Evolutionary conservation across 2,329 filamentous ascomycete species (phyloP).

Genomic region (Cladophialophora chaetospira): DNA sequence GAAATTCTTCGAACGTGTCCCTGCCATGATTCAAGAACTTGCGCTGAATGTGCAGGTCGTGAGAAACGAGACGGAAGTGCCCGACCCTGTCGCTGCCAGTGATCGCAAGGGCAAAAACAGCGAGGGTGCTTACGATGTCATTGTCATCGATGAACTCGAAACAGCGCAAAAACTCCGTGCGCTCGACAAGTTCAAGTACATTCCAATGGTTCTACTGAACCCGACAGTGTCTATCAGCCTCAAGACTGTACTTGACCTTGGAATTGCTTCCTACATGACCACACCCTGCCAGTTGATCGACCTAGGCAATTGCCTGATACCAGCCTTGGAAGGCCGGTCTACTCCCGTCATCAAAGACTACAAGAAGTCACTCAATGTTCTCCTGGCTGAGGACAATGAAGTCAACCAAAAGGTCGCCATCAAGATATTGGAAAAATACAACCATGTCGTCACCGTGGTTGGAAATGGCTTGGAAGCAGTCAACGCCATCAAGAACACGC

Average conservation of each 20-base stretch:
- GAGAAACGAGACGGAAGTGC: slow-evolving; percentile 70
- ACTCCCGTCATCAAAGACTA: slow-evolving; percentile 91
- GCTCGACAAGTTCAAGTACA: slow-evolving; percentile 95
- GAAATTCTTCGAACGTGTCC: slow-evolving; percentile 72
- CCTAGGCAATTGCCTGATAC: slow-evolving; percentile 92
- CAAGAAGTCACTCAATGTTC: slow-evolving; percentile 91
- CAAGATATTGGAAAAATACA: slow-evolving; percentile 96
- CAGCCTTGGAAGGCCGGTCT: slow-evolving; percentile 88
- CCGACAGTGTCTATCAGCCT: slow-evolving; percentile 87
- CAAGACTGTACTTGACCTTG: slow-evolving; percentile 89
- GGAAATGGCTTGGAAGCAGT: slow-evolving; percentile 93
- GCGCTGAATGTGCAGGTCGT: slow-evolving; percentile 82
- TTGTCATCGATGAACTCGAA: slow-evolving; percentile 91
- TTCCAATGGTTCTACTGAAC: slow-evolving; percentile 89
- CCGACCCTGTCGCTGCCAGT: slow-evolving; percentile 52
- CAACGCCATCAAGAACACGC: slow-evolving; percentile 86
- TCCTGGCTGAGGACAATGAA: slow-evolving; percentile 94
- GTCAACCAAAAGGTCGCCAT: slow-evolving; percentile 96
- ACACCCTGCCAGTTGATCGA: slow-evolving; percentile 93
- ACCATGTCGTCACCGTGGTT: slow-evolving; percentile 70
- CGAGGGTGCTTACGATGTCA: slow-evolving; percentile 82
- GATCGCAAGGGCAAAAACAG: slow-evolving; percentile 49
- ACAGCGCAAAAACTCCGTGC: slow-evolving; percentile 83
- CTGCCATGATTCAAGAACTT: slow-evolving; percentile 74
- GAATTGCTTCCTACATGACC: slow-evolving; percentile 99